Conservation (phyloP, 257 asterid species). For the Cordia subcordata region DNA sequence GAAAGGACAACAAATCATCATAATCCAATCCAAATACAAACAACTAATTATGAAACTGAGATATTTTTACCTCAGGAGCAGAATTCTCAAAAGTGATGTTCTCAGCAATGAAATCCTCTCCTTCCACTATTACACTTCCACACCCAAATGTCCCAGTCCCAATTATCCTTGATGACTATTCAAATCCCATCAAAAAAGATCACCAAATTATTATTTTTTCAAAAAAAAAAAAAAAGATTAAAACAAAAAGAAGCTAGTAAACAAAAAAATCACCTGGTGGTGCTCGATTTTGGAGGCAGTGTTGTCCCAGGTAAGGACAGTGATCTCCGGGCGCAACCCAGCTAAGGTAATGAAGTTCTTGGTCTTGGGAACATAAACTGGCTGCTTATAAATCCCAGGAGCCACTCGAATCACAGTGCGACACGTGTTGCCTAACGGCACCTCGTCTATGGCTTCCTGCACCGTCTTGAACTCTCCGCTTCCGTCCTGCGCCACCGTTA, state of each 20-base stretch:
- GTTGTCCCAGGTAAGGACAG: conserved; percentile 80
- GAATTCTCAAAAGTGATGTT: conserved; percentile 85
- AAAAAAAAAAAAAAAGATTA: background rate
- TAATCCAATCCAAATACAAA: background rate
- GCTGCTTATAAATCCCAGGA: conserved; percentile 79
- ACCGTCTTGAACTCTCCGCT: conserved; percentile 58
- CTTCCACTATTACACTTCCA: conserved; percentile 80
- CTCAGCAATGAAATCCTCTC: conserved; percentile 97
- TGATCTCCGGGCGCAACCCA: conserved; percentile 71
- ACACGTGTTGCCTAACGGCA: conserved; percentile 65
- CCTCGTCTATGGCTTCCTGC: conserved; percentile 93
- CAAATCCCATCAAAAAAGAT: background rate
- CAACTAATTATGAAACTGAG: background rate
- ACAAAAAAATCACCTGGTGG: conserved; percentile 49
- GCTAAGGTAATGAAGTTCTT: conserved; percentile 77
- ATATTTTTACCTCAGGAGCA: conserved; percentile 63
- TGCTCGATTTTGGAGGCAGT: conserved; percentile 75
- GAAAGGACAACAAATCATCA: background rate
- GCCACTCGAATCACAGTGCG: conserved; percentile 74
- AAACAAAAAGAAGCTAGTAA: background rate
- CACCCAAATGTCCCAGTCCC: conserved; percentile 98
- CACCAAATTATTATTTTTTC: no score
- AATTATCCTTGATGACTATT: conserved; percentile 63
- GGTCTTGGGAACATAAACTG: conserved; percentile 82
- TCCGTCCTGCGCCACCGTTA: conserved; percentile 74